Conservation (phyloP, 2,329 filamentous ascomycete species). For the Fusarium humuli region DNA sequence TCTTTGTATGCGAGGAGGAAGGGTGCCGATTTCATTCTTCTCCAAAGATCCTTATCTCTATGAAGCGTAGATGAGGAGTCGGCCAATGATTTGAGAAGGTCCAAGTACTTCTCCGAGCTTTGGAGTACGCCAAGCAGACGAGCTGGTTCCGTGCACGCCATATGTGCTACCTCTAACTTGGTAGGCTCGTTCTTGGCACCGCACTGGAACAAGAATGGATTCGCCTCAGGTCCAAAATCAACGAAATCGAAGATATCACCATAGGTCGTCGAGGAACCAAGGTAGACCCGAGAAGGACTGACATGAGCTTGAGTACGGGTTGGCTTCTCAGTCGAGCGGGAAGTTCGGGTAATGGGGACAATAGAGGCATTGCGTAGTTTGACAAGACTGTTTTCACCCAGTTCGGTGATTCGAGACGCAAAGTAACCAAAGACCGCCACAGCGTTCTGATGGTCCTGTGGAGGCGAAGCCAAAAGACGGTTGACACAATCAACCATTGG, state of each 20-base stretch:
- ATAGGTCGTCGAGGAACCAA: constrained; percentile 78
- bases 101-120: constrained; percentile 86
- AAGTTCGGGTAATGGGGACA: constrained; percentile 70
- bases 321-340: constrained; percentile 56
- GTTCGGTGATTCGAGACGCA: constrained; percentile 78
- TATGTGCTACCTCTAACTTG: constrained; percentile 82
- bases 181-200: constrained; percentile 93
- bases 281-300: constrained; percentile 79
- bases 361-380: constrained; percentile 74
- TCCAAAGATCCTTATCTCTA: constrained; percentile 82
- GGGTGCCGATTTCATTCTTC: constrained; percentile 77
- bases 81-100: constrained; percentile 82
- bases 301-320: constrained; percentile 55
- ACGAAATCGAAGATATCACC: constrained; percentile 97
- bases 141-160: constrained; percentile 86
- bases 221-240: constrained; percentile 89
- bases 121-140: constrained; percentile 84
- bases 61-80: constrained; percentile 77
- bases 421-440: constrained; percentile 85
- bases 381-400: constrained; percentile 70
- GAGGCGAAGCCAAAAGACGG: constrained; percentile 77
- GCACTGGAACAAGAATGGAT: constrained; percentile 87
- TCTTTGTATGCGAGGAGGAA: constrained; percentile 90
- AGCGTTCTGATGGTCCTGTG: constrained; percentile 74
- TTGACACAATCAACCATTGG: constrained; percentile 81